Evolutionary conservation across 768 basidiomycete species (phyloP).

Genomic region (Podaxis sp.): DNA sequence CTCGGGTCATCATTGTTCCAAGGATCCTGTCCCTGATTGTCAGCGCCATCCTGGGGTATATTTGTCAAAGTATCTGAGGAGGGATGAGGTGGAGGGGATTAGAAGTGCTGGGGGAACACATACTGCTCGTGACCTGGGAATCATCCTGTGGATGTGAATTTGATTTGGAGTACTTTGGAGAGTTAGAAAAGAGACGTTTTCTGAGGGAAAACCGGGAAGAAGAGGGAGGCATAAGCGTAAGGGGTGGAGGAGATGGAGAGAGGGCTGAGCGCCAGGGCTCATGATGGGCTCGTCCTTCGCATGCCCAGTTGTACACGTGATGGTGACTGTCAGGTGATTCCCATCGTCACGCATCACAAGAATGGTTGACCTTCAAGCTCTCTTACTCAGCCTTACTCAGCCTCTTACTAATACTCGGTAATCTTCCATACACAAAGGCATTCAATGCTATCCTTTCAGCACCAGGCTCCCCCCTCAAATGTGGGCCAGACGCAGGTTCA

Average conservation of each 20-base stretch:
- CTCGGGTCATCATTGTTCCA: constrained; percentile 22
- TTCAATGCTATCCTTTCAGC: constrained; percentile 36
- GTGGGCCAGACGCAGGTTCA: constrained; percentile 23
- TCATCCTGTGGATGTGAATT: background rate
- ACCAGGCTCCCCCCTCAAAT: constrained; percentile 26
- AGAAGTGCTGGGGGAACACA: constrained; percentile 2
- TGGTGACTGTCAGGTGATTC: constrained; percentile 11
- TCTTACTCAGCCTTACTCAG: constrained; percentile 36
- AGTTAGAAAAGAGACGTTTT: constrained; percentile 7
- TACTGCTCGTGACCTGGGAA: constrained; percentile 1
- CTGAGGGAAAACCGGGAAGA: constrained; percentile 10
- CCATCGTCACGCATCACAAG: constrained; percentile 16
- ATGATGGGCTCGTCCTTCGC: constrained; percentile 4
- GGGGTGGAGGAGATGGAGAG: background rate
- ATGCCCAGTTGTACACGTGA: constrained; percentile 2
- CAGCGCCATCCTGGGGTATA: constrained; percentile 20
- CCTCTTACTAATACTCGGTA: constrained; percentile 43
- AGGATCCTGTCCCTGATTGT: constrained; percentile 37
- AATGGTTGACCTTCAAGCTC: background rate
- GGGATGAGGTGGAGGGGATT: constrained; percentile 11
- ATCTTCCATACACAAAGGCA: constrained; percentile 18
- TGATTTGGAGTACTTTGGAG: constrained; percentile 5
- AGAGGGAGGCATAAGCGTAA: constrained; percentile 8
- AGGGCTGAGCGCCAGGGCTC: constrained; percentile 3
- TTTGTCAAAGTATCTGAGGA: constrained; percentile 13